A percentile compares a stretch with the other conserved stretches of the same genome.
phyloP scores from a whole-genome alignment of 164 flowering plant genomes.

The Litsea cubeba region DNA sequence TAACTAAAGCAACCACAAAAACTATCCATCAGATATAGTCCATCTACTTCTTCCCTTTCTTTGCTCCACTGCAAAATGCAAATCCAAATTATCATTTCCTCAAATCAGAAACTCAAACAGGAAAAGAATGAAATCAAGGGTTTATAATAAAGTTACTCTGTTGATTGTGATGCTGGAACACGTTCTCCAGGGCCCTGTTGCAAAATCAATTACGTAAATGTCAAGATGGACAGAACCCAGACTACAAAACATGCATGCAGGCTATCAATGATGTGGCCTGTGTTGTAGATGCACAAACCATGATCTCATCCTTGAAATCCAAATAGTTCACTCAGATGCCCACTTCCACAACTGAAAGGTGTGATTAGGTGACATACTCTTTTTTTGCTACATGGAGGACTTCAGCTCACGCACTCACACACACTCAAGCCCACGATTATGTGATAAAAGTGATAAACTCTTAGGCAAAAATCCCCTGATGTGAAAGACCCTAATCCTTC shows the following conservation, averaged over 20 bases:
- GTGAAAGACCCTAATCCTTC: no score
- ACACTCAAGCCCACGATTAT: no score
- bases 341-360: no score
- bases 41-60: slow-evolving; percentile 9
- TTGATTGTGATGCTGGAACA: not conserved
- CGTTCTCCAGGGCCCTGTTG: slow-evolving; percentile 15
- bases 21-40: no score
- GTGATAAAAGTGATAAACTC: no score
- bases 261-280: not conserved
- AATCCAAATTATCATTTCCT: not conserved
- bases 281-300: not conserved
- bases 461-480: no score
- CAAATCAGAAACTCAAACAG: not conserved
- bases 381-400: no score
- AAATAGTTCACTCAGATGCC: not conserved
- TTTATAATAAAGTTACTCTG: slow-evolving; percentile 1
- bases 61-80: slow-evolving; percentile 11
- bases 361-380: no score
- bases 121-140: not conserved
- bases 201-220: not conserved
- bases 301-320: not conserved
- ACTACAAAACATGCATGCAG: no score
- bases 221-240: no score
- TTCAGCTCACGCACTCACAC: no score
- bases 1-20: no score